These are phyloP conservation scores for Didymella glomerata DNA, from an alignment of 2,329 filamentous ascomycete species.

Conservation along the genomic window DNA sequence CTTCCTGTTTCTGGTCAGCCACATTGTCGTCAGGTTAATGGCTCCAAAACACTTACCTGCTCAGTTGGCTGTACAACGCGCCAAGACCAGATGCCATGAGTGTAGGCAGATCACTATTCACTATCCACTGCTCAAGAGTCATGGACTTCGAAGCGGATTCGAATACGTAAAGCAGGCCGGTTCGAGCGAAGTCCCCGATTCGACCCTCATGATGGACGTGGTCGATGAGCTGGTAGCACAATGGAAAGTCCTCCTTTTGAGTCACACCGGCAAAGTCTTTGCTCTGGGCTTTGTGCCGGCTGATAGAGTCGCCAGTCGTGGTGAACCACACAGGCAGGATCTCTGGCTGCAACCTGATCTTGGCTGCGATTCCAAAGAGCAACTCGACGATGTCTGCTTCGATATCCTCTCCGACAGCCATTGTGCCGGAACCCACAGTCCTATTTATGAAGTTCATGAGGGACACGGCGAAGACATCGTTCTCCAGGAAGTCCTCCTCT, in stretches of 20 bases:
- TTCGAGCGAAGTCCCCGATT: constrained; percentile 94
- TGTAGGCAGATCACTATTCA: constrained; percentile 94
- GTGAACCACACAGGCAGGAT: constrained; percentile 93
- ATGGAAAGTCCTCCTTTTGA: constrained; percentile 88
- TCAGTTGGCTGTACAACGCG: constrained; percentile 74
- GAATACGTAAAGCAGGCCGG: constrained; percentile 92
- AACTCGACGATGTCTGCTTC: constrained; percentile 91
- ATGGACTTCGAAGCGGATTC: constrained; percentile 87
- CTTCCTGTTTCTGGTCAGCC: constrained; percentile 63
- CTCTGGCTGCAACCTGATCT: constrained; percentile 87
- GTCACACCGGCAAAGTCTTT: constrained; percentile 83
- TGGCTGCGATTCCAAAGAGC: constrained; percentile 94
- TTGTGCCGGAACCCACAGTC: constrained; percentile 76
- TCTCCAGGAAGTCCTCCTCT: constrained; percentile 93
- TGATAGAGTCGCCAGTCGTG: constrained; percentile 50
- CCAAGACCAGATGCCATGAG: constrained; percentile 96
- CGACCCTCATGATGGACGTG: constrained; percentile 96
- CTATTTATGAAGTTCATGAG: constrained; percentile 85
- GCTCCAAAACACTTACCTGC: constrained; percentile 56
- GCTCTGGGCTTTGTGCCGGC: constrained; percentile 58
- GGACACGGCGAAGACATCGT: constrained; percentile 82
- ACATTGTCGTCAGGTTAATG: background rate
- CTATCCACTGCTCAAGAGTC: constrained; percentile 91
- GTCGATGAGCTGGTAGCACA: constrained; percentile 95
- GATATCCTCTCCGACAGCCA: constrained; percentile 78